Evolutionary conservation across 192 early-diverging fungal species (phyloP).

Genomic region (Cladochytrium replicatum): DNA sequence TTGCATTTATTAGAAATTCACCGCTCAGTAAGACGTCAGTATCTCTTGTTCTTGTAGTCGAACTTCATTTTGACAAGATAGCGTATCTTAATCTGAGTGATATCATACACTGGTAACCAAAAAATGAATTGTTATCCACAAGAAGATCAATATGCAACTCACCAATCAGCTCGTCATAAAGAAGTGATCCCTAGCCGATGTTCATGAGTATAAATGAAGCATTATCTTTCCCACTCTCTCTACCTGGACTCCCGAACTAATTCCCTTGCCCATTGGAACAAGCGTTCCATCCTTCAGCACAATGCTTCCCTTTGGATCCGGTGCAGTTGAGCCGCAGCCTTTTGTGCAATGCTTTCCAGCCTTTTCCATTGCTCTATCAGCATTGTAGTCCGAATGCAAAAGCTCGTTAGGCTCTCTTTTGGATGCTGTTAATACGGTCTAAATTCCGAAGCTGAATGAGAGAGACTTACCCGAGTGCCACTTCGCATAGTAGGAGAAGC

Average conservation of each 20-base stretch:
- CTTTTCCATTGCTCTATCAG: conserved; percentile 23
- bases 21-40: too few relatives aligned
- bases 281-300: conserved; percentile 35
- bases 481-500: conserved; percentile 68
- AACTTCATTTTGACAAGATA: too few relatives aligned
- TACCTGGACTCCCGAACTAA: neutral
- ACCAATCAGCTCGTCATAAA: conserved; percentile 75
- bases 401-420: conserved; percentile 14
- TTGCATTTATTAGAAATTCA: too few relatives aligned
- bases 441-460: conserved; percentile 7
- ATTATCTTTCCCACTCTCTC: neutral
- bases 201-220: neutral
- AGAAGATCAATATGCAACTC: too few relatives aligned
- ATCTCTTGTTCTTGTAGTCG: too few relatives aligned
- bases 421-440: neutral
- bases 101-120: too few relatives aligned
- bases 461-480: conserved; percentile 55
- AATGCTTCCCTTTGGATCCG: conserved; percentile 34
- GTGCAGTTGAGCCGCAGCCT: conserved; percentile 48
- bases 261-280: conserved; percentile 40
- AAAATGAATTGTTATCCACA: too few relatives aligned
- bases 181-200: conserved; percentile 16
- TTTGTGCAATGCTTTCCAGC: conserved; percentile 49
- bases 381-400: conserved; percentile 41
- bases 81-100: conserved; percentile 58